These are phyloP conservation scores for Pythium pyrilobum DNA, from an alignment of 352 stramenopile species.

Conservation along the genomic window DNA sequence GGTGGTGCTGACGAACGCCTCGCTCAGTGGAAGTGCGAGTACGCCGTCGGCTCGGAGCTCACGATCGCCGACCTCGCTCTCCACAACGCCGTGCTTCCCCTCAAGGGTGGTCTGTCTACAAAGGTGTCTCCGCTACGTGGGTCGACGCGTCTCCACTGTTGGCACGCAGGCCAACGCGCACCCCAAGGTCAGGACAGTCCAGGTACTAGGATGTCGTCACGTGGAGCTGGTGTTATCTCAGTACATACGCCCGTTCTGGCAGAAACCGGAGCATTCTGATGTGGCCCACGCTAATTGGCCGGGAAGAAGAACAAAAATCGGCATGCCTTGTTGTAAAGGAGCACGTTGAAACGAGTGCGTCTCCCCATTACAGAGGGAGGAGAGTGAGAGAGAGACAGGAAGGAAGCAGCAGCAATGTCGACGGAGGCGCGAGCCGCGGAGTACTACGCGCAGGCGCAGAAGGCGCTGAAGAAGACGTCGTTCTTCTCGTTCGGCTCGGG, in stretches of 20 bases:
- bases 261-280: background rate
- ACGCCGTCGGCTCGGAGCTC: conserved; percentile 14
- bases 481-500: conserved; percentile 95
- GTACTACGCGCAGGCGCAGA: conserved; percentile 81
- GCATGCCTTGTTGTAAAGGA: background rate
- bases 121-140: conserved; percentile 19
- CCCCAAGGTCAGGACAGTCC: conserved; percentile 30
- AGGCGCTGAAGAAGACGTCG: conserved; percentile 92
- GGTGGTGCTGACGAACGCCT: conserved; percentile 6
- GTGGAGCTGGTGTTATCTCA: no score
- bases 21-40: conserved; percentile 9
- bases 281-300: background rate
- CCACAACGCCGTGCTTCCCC: conserved; percentile 16
- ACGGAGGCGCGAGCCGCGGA: conserved; percentile 70
- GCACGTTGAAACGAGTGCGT: conserved; percentile 1
- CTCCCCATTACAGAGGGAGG: no score
- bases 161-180: conserved; percentile 20
- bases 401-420: conserved; percentile 33
- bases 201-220: no score
- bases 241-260: no score
- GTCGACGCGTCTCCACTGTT: conserved; percentile 22
- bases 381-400: background rate
- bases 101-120: conserved; percentile 20
- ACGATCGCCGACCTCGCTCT: conserved; percentile 31
- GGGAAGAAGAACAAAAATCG: background rate